phyloP scores from a whole-genome alignment of 768 basidiomycete species.

The Leucocoprinus leucothites region DNA sequence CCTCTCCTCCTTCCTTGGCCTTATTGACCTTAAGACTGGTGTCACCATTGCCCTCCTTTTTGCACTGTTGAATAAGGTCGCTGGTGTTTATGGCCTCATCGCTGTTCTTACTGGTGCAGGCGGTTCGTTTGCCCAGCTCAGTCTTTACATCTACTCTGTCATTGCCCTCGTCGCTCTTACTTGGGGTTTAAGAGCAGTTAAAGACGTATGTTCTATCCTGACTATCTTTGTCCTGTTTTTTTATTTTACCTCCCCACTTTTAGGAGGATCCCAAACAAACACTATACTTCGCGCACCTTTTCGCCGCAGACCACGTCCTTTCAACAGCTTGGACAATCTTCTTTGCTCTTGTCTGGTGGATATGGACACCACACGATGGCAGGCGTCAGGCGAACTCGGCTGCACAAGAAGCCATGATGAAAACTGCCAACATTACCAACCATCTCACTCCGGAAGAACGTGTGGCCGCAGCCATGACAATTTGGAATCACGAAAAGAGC shows the following conservation, averaged over 20 bases:
- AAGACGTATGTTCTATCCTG: conserved; percentile 56
- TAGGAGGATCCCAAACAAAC: conserved; percentile 88
- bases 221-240: conserved; percentile 6
- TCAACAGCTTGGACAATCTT: conserved; percentile 90
- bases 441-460: conserved; percentile 65
- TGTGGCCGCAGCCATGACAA: conserved; percentile 65
- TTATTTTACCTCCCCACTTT: conserved; percentile 17
- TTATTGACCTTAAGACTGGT: conserved; percentile 93
- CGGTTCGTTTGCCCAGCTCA: conserved; percentile 91
- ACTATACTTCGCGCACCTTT: conserved; percentile 88
- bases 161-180: conserved; percentile 73
- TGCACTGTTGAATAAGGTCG: conserved; percentile 96
- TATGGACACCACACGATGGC: conserved; percentile 90
- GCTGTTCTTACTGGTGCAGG: conserved; percentile 87
- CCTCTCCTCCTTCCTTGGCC: conserved; percentile 75
- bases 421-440: conserved; percentile 47
- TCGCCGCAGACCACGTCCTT: conserved; percentile 88
- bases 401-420: conserved; percentile 85
- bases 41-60: conserved; percentile 87
- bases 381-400: conserved; percentile 73
- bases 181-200: conserved; percentile 87
- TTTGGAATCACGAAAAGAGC: conserved; percentile 91
- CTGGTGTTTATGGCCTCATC: conserved; percentile 94
- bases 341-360: conserved; percentile 90
- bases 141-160: conserved; percentile 91